Evolutionary conservation across 148 eudicot genomes (phyloP), one percentile per base, ranked within the genome.

Genomic region (Beta vulgaris): DNA sequence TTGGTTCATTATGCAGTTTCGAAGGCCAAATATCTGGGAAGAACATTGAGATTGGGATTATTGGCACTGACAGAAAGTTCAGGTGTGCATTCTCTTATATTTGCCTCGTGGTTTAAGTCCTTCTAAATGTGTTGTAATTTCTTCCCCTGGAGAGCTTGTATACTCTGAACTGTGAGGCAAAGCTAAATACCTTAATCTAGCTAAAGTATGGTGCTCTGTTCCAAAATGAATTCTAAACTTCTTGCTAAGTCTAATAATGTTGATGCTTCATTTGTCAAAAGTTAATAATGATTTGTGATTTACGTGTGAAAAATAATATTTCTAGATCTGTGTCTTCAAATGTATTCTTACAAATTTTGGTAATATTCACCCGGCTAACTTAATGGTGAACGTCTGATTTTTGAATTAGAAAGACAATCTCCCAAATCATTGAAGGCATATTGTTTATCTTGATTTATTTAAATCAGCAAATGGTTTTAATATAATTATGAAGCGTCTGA

Each of bases 1-100:
- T n/a, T n/a, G n/a, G n/a, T n/a, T n/a, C 18, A 44, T 68, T n/a
- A 44, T 44, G 53, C 83, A 94, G 98, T 69, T 94, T 94, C 80
- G 98, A 94, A 86, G 98, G 98, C 74, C 97, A 94, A 80, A 91
- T 94, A 68, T 90, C 96, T 6, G 86, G 87, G 59, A 94, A 91
- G 79, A 94, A 94, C 68, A 94, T 94, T 43, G 98, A 94, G 86
- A 94, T 94, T 82, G 98, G 98, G 62, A 88, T 94, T 16, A 94
- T 94, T 68, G 93, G 95, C 34, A 43, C 74, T 58, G 98, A 94
- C 87, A 85, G 54, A 78, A 86, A 78, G 78, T 94, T 94, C 89
- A 94, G 92, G 98, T 77, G 71, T 79, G 89, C 74, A 53, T 15
- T 75, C 23, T 72, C 10, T 78, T 36, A 7, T 23, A 4, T 11